Base-by-base conservation (phyloP, 306 rosid species). In the Trifolium subterraneum region DNA sequence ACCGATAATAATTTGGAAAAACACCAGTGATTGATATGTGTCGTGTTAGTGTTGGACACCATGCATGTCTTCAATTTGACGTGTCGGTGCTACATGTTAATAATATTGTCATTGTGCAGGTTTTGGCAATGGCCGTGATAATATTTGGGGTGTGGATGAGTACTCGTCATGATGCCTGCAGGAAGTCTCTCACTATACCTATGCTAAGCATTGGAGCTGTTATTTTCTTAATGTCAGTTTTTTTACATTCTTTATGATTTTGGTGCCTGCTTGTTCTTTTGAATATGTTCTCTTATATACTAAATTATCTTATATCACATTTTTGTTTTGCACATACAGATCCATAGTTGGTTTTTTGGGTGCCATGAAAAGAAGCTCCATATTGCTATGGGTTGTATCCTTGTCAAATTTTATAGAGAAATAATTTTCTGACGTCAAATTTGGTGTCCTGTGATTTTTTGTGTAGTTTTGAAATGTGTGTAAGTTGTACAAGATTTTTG, bases 141-240 rank as follows among this genome's bases (percentile, higher is more conserved):
- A 79, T 84, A 67, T 94, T 91, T 84, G 98, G 97, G 67, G 80
- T 91, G 65, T 94, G 96, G 97, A 89, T 94, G 96, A 90, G 92
- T 79, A 76, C 86, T 66, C 96, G 87, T 78, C 95, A 88, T 16
- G 97, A 94, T 48, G 81, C 87, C 59, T 94, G 97, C 84, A 74
- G 96, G 74, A 88, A 87, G 54, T 91, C 98, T 73, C 98, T 94
- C 61, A 84, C 96, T 45, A 12, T 91, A 58, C 98, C 97, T 19
- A 87, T 94, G 33, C 72, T 91, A 64, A 78, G 89, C 73, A 87
- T 88, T n/a, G 98, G 98, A 63, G 97, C 84, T 22, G 67, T 88
- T 64, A 94, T 94, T 70, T 91, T 91, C 83, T 35, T 94, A 41
- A 78, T 94, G 98, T 93, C 42, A 71, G 90, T 93, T 68, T 48